A percentile compares a stretch with the other conserved stretches of the same genome.
Conservation (phyloP, 2,329 filamentous ascomycete species). For the Penicillium griseofulvum region DNA sequence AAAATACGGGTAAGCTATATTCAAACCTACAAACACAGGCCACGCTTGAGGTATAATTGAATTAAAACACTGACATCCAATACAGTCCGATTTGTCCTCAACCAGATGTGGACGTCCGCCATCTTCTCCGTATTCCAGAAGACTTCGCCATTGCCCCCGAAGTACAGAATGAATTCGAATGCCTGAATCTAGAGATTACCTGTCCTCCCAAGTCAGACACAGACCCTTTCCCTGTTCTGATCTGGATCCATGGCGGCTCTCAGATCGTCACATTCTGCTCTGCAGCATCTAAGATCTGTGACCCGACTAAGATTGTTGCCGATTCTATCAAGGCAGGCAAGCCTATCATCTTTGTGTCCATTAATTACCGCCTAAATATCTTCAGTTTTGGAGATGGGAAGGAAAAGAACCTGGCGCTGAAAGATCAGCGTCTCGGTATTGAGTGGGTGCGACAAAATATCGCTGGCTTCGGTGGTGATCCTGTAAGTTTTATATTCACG, state of each 20-base stretch:
- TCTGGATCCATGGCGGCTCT: conserved; percentile 51
- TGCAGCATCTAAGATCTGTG: conserved; percentile 43
- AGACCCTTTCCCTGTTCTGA: conserved; percentile 38
- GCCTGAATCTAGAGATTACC: conserved; percentile 46
- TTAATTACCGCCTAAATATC: conserved; percentile 47
- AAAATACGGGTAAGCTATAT: conserved; percentile 28
- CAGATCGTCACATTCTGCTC: conserved; percentile 48
- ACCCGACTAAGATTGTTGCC: conserved; percentile 35
- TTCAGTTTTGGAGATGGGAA: conserved; percentile 47
- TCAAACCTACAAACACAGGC: neutral
- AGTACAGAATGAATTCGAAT: conserved; percentile 45
- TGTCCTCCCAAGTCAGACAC: conserved; percentile 17
- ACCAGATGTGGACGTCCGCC: conserved; percentile 40
- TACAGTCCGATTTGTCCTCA: conserved; percentile 46
- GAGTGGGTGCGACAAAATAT: conserved; percentile 44
- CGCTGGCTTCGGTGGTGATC: conserved; percentile 41
- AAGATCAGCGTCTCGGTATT: conserved; percentile 34
- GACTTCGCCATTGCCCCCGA: conserved; percentile 30
- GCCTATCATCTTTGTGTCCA: conserved; percentile 44
- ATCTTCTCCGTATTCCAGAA: conserved; percentile 46
- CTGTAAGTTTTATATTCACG: conserved; percentile 23
- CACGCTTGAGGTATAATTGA: neutral
- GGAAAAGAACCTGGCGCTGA: conserved; percentile 44
- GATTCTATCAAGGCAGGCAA: conserved; percentile 35
- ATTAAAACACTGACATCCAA: conserved; percentile 8